A percentile compares a stretch with the other conserved stretches of the same genome.
Evolutionary conservation across 1,284 basidiomycete species (phyloP).

Genomic region (Takashimella koratensis): DNA sequence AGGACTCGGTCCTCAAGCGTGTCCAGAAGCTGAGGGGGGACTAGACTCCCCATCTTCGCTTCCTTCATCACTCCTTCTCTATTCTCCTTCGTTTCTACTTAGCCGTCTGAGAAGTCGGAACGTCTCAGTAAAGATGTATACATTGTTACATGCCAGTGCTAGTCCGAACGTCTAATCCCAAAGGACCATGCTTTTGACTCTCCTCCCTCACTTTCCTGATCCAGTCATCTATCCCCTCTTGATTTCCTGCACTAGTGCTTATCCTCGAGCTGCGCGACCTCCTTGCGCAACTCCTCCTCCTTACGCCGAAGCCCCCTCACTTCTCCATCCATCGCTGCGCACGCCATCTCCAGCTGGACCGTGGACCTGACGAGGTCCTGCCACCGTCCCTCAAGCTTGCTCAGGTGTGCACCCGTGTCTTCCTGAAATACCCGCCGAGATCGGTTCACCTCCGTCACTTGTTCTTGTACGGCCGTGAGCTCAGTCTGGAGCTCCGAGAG

Average conservation of each 20-base stretch:
- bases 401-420: constrained; percentile 41
- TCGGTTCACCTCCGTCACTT: constrained; percentile 77
- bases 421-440: constrained; percentile 68
- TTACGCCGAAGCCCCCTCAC: constrained; percentile 37
- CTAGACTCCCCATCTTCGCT: constrained; percentile 35
- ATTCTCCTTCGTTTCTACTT: too few relatives aligned
- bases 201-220: too few relatives aligned
- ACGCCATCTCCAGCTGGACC: constrained; percentile 49
- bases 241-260: neutral
- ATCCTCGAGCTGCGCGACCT: constrained; percentile 37
- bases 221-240: neutral
- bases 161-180: too few relatives aligned
- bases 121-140: too few relatives aligned
- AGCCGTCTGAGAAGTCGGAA: too few relatives aligned
- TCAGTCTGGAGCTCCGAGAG: constrained; percentile 69
- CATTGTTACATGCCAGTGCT: too few relatives aligned
- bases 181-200: too few relatives aligned
- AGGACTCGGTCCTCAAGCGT: constrained; percentile 94
- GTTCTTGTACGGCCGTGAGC: constrained; percentile 66
- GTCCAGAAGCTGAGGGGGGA: constrained; percentile 97
- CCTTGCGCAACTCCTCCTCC: constrained; percentile 35
- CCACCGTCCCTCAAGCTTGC: constrained; percentile 44
- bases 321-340: constrained; percentile 44
- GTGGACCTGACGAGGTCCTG: constrained; percentile 43
- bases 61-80: too few relatives aligned